Evolutionary conservation across 2,329 filamentous ascomycete genomes (phyloP).

Genomic region (Arthrobotrys entomopaga): DNA sequence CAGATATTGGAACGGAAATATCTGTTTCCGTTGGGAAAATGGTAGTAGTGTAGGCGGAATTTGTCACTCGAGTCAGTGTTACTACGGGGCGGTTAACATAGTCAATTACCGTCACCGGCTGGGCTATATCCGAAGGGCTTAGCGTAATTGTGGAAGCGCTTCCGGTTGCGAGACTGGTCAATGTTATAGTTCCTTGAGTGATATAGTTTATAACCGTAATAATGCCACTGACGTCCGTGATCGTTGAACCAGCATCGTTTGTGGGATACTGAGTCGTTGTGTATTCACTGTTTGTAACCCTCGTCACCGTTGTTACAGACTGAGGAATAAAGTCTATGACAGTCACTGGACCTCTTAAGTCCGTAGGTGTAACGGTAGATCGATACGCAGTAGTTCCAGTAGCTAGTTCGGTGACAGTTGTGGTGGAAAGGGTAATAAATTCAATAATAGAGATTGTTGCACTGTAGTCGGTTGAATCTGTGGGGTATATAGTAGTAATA

Average conservation of each 20-base stretch:
- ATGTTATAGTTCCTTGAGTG: background rate
- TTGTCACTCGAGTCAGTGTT: no score
- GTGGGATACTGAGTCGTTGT: slow-evolving; percentile 8
- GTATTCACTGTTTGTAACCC: background rate
- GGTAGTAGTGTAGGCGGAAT: background rate
- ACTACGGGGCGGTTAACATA: no score
- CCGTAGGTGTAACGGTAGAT: background rate
- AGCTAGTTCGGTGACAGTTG: background rate
- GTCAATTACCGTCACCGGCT: background rate
- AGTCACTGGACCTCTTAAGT: slow-evolving; percentile 12
- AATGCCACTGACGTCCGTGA: slow-evolving; percentile 9
- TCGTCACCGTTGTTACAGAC: background rate
- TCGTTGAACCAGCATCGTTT: background rate
- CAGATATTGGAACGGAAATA: no score
- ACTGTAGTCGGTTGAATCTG: background rate
- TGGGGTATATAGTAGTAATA: background rate
- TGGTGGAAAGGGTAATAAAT: background rate
- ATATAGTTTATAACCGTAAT: slow-evolving; percentile 15
- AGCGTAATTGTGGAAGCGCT: background rate
- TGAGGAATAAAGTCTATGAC: slow-evolving; percentile 7
- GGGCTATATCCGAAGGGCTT: background rate
- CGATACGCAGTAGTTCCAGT: background rate
- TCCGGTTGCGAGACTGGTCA: background rate
- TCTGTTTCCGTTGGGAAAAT: background rate
- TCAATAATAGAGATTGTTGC: background rate